Evolutionary conservation across 2,329 filamentous ascomycete species (phyloP).

Genomic region (Aspergillus hortae): DNA sequence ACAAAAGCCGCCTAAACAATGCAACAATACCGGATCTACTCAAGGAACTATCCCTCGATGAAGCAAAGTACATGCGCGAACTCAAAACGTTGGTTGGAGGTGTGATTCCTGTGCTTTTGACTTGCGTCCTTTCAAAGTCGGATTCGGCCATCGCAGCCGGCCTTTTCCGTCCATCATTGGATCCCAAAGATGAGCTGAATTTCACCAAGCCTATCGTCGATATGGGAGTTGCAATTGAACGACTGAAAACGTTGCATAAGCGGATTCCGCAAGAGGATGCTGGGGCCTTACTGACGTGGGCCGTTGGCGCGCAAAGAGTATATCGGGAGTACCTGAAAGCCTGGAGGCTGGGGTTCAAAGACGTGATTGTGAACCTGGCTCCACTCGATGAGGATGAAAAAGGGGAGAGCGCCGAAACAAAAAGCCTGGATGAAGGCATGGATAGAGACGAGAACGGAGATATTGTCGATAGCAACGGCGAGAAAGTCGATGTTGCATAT

Average conservation of each 20-base stretch:
- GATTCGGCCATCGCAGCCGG: constrained; percentile 62
- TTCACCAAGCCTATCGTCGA: constrained; percentile 84
- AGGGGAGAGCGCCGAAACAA: constrained; percentile 40
- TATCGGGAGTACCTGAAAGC: constrained; percentile 83
- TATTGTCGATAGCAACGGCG: constrained; percentile 68
- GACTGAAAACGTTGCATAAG: constrained; percentile 74
- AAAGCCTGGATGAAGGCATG: constrained; percentile 52
- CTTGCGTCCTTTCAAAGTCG: constrained; percentile 73
- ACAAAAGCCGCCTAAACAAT: constrained; percentile 62
- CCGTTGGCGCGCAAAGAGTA: constrained; percentile 69
- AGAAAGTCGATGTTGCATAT: constrained; percentile 91
- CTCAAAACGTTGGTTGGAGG: constrained; percentile 91
- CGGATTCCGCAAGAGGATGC: constrained; percentile 72
- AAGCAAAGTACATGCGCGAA: constrained; percentile 83
- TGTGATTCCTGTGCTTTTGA: constrained; percentile 87
- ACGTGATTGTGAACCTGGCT: constrained; percentile 88
- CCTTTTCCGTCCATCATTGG: constrained; percentile 60
- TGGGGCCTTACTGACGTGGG: constrained; percentile 74
- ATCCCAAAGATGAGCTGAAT: constrained; percentile 55
- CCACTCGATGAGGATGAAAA: constrained; percentile 65
- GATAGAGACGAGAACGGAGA: constrained; percentile 59
- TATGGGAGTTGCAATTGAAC: constrained; percentile 88
- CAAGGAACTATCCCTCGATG: constrained; percentile 75
- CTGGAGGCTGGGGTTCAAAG: constrained; percentile 92
- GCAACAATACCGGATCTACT: constrained; percentile 74